Evolutionary conservation across 163 green algal genomes (phyloP), one percentile per base, ranked within the genome.

Genomic region (Picocystis sp.): DNA sequence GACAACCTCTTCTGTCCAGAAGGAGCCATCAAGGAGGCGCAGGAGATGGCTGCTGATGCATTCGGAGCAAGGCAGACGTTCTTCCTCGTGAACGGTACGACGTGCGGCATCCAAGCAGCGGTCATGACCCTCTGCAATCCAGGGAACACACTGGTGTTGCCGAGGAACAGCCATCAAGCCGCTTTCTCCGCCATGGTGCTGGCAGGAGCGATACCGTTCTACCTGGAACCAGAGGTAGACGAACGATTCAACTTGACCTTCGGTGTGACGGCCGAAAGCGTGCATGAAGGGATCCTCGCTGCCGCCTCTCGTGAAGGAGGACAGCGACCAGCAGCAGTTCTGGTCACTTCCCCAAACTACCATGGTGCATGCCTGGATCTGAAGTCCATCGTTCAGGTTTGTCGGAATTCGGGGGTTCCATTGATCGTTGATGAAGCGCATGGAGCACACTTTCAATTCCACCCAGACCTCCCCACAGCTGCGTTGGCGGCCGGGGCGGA

Each of bases 381-480:
- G n/a, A 14, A 38, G 29, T 38, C 53, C 10, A 42, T 93, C 29
- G 73, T 72, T 0, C 13, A 25, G 0, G 59, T 85, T 6, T 93
- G 81, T 57, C 79, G 84, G 50, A 24, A 15, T 0, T 33, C 65
- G 22, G 69, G 62, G 2, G 67, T 81, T 52, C 70, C 78, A 0
- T 66, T 95, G 38, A 64, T 96, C 13, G 86, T 95, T 44, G 86
- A 96, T 63, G 86, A 96, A 43, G 87, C 86, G 0, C 87, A 96
- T 58, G 87, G 86, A 10, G 77, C 64, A 0, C 86, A 96, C 67
- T 74, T 93, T 44, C 52, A 47, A 15, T 70, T 83, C 43, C 54
- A 78, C 49, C 56, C 53, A 3, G 24, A 33, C 47, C 71, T 82
- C 45, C 57, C 70, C 21, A 50, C 73, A 47, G 42, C 43, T 14